A percentile compares a stretch with the other conserved stretches of the same genome.
These are phyloP conservation scores for Verticillium klebahnii DNA, from an alignment of 2,329 filamentous ascomycete species.

Conservation along the genomic window DNA sequence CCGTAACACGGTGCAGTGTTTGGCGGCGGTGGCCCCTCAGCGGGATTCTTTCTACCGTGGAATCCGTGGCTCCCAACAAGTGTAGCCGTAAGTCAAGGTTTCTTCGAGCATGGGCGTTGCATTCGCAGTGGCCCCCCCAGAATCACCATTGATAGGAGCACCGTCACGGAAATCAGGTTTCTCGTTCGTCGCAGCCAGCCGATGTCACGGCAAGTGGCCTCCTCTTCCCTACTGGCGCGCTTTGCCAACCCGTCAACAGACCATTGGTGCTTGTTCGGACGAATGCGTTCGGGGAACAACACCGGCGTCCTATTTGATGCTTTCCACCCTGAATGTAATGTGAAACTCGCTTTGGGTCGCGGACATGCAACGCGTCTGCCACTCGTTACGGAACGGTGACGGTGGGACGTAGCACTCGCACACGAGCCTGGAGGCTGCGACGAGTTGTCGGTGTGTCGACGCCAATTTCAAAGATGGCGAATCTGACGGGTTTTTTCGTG, in stretches of 20 bases:
- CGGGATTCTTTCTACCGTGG: not conserved
- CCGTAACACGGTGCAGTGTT: too few relatives aligned
- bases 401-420: not conserved
- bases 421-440: not conserved
- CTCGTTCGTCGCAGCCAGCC: not conserved
- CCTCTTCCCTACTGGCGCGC: not conserved
- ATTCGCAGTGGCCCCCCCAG: not conserved
- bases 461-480: not conserved
- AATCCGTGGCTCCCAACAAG: not conserved
- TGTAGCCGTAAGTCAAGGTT: not conserved
- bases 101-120: not conserved
- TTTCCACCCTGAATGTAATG: not conserved
- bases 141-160: not conserved
- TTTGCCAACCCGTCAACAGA: not conserved
- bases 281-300: not conserved
- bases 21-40: too few relatives aligned
- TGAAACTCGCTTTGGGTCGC: not conserved
- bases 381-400: not conserved
- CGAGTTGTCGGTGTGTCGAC: not conserved
- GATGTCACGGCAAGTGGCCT: not conserved
- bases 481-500: not conserved
- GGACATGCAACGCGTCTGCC: not conserved
- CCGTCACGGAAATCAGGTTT: not conserved
- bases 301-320: not conserved
- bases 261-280: not conserved